Conservation (phyloP, 2,329 filamentous ascomycete genomes). For the Pseudodiploospora longispora region DNA sequence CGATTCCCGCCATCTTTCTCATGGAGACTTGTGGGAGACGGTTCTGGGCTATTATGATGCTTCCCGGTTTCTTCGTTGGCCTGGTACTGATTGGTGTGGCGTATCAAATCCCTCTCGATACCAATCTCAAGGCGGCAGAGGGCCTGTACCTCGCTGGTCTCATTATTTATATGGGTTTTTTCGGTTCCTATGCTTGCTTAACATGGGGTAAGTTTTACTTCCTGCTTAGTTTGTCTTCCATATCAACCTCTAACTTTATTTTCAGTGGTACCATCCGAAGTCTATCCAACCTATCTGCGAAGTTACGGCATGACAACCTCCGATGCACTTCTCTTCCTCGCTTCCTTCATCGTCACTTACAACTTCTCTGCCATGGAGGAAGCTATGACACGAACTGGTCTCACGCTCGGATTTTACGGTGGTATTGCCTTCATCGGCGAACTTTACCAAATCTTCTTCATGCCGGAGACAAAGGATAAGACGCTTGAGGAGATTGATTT, state of each 20-base stretch:
- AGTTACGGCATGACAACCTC: conserved; percentile 68
- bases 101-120: conserved; percentile 46
- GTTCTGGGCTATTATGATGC: conserved; percentile 66
- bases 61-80: conserved; percentile 64
- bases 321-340: conserved; percentile 60
- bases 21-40: conserved; percentile 68
- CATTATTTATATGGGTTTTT: conserved; percentile 61
- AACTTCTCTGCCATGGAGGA: conserved; percentile 65
- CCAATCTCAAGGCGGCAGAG: conserved; percentile 39
- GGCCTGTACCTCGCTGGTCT: conserved; percentile 61
- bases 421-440: conserved; percentile 63
- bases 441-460: conserved; percentile 66
- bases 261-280: conserved; percentile 54
- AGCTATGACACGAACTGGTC: conserved; percentile 57
- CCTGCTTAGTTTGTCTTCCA: background rate
- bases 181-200: conserved; percentile 56
- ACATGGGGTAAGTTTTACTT: conserved; percentile 39
- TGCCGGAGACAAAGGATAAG: conserved; percentile 67
- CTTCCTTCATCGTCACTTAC: conserved; percentile 66
- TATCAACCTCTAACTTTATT: background rate
- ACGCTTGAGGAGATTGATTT: conserved; percentile 63
- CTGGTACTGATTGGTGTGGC: conserved; percentile 57
- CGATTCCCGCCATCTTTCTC: conserved; percentile 58
- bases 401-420: conserved; percentile 64
- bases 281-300: conserved; percentile 65